Evolutionary conservation across 2,329 filamentous ascomycete species (phyloP), one percentile per base, ranked within the genome.

Genomic region (Sarocladiaceae sp.): DNA sequence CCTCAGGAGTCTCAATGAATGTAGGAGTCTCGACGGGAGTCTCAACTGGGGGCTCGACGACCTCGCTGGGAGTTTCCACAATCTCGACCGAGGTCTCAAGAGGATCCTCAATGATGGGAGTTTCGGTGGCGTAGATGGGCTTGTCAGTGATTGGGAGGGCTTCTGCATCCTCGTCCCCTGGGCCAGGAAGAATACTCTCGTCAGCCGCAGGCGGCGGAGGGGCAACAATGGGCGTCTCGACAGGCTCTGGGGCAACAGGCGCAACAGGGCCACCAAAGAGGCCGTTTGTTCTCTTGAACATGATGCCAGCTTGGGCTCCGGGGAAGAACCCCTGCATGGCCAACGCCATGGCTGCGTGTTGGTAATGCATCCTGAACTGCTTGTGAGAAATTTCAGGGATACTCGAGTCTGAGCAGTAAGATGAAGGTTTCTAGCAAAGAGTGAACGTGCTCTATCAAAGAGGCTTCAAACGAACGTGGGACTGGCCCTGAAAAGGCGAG

Each of bases 231-330:
- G 26, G 26, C 26, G 7, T 29, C 26, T 9, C 23, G 15, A 16
- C 37, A 41, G n/a, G n/a, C n/a, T 15, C 23, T 11, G 24, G 24
- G 19, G n/a, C n/a, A n/a, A 6, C 23, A 29, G 24, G 37, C 15
- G 13, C 37, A 3, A n/a, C 9, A 29, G 19, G 37, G 15, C 23
- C 23, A 11, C 37, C 37, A 12, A 29, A 24, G 10, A 26, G 23
- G n/a, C n/a, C 16, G 10, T 24, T 27, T 9, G 26, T 43, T 19
- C 40, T 32, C 40, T 43, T 43, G 26, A 20, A 21, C 40, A 43
- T 43, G 40, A 43, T 33, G 19, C 40, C 40, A 12, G 40, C 40
- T 18, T 43, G 11, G n/a, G 40, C 40, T 16, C 40, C 40, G 19
- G 26, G 26, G 24, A 43, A 21, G 11, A 43, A 6, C 4, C 16